Base-by-base conservation (phyloP, 1,284 basidiomycete genomes). In the Trametes versicolor region DNA sequence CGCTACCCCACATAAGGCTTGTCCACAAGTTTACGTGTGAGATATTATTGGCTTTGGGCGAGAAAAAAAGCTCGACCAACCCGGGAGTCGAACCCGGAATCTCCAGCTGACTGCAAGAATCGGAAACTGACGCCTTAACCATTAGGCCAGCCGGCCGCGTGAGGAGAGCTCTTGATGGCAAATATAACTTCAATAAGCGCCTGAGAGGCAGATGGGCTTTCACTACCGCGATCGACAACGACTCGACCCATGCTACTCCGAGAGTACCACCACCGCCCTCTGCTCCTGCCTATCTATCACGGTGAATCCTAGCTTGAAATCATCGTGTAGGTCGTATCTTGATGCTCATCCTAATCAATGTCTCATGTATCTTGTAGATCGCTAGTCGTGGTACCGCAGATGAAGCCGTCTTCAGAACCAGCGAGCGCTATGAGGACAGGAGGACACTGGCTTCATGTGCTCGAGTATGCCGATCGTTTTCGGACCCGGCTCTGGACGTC, bases 41-140 rank as follows among this genome's bases (percentile, higher is more conserved):
- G n/a, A n/a, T n/a, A n/a, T n/a, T n/a, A n/a, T n/a, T n/a, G n/a
- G n/a, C n/a, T n/a, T n/a, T n/a, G n/a, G n/a, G 23, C 1, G 13
- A 10, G 48, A 7, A 17, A 21, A 21, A 50, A 56, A 56, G 51
- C 41, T 27, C 60, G 60, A 62, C 60, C 60, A 62, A 62, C 60
- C 53, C 50, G 60, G 53, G 60, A 62, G 51, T 62, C 53, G 60
- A 62, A 62, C 53, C 53, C 60, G 50, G 60, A 62, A 62, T 62
- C 60, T 62, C 56, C 47, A 62, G 60, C 60, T 62, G 17, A 13
- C 25, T 9, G 12, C 12, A 1, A n/a, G 8, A 32, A 3, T 53
- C 60, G 60, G 60, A 62, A 62, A 62, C 60, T 62, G 53, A 62
- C 60, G 47, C 60, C 60, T 62, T 62, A 56, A 62, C 53, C 60